phyloP scores from a whole-genome alignment of 768 basidiomycete species.

The Tricholoma matsutake region DNA sequence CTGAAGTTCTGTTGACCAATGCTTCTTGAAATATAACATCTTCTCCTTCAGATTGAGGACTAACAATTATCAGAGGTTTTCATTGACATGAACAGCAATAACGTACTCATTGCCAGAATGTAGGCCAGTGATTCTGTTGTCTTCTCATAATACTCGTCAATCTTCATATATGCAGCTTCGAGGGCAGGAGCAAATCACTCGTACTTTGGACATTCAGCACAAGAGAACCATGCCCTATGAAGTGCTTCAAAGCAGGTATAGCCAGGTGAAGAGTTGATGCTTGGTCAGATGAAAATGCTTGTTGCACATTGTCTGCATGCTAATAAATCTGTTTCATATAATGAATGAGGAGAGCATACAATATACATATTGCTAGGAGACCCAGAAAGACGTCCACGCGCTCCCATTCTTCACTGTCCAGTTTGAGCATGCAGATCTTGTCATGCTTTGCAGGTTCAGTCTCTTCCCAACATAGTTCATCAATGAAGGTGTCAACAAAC shows the following conservation, averaged over 20 bases:
- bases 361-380: slow-evolving; percentile 10
- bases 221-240: neutral
- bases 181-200: slow-evolving; percentile 6
- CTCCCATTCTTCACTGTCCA: too few relatives aligned
- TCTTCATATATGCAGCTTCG: too few relatives aligned
- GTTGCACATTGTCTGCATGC: slow-evolving; percentile 5
- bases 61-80: neutral
- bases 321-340: neutral
- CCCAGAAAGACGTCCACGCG: too few relatives aligned
- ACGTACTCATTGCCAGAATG: too few relatives aligned
- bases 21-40: slow-evolving; percentile 20
- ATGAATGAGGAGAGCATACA: slow-evolving; percentile 4
- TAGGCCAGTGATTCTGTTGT: too few relatives aligned
- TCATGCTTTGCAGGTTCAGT: slow-evolving; percentile 17
- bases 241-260: too few relatives aligned
- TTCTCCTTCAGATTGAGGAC: slow-evolving; percentile 26
- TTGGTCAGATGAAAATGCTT: slow-evolving; percentile 1
- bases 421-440: slow-evolving; percentile 16
- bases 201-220: slow-evolving; percentile 13
- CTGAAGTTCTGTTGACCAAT: slow-evolving; percentile 23
- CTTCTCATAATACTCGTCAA: too few relatives aligned
- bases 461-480: slow-evolving; percentile 20
- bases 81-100: too few relatives aligned
- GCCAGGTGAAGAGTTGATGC: too few relatives aligned
- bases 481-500: slow-evolving; percentile 24